phyloP scores from a whole-genome alignment of 1,139 yeast genomes.

The Yamadazyma trypodendri region DNA sequence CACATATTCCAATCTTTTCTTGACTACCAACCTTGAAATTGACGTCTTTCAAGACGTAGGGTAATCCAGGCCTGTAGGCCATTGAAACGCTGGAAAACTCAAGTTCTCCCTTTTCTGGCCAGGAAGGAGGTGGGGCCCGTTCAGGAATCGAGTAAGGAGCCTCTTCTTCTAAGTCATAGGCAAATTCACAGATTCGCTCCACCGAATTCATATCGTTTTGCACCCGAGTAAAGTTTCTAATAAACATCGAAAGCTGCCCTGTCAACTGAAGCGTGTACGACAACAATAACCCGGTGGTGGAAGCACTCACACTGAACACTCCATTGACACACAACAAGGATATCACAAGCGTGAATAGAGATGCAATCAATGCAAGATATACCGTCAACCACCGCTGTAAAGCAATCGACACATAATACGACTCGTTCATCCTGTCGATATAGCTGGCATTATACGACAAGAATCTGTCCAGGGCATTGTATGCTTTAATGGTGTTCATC shows the following conservation, averaged over 20 bases:
- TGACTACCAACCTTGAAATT: slow-evolving; percentile 46
- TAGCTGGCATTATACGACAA: slow-evolving; percentile 44
- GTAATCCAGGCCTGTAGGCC: slow-evolving; percentile 75
- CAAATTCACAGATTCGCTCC: slow-evolving; percentile 75
- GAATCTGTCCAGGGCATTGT: slow-evolving; percentile 52
- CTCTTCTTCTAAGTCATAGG: slow-evolving; percentile 44
- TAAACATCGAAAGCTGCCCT: slow-evolving; percentile 48
- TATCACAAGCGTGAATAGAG: slow-evolving; percentile 46
- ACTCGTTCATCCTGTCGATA: slow-evolving; percentile 69
- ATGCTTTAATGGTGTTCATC: slow-evolving; percentile 68
- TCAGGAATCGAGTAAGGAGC: slow-evolving; percentile 49
- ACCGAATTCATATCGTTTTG: slow-evolving; percentile 86
- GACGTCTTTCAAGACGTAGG: slow-evolving; percentile 65
- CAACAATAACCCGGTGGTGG: slow-evolving; percentile 71
- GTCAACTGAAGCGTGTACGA: slow-evolving; percentile 60
- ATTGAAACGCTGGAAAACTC: slow-evolving; percentile 57
- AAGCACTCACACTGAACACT: slow-evolving; percentile 60
- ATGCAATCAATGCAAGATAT: slow-evolving; percentile 58
- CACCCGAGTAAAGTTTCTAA: slow-evolving; percentile 63
- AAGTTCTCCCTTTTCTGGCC: slow-evolving; percentile 53
- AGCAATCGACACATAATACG: slow-evolving; percentile 63
- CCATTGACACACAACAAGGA: slow-evolving; percentile 65
- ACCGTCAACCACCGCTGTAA: slow-evolving; percentile 80
- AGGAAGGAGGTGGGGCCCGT: slow-evolving; percentile 50
- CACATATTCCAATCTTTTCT: slow-evolving; percentile 73